A percentile compares a stretch with the other conserved stretches of the same genome.
phyloP scores from a whole-genome alignment of 2,329 filamentous ascomycete genomes.

The Phyllosticta capitalensis region DNA sequence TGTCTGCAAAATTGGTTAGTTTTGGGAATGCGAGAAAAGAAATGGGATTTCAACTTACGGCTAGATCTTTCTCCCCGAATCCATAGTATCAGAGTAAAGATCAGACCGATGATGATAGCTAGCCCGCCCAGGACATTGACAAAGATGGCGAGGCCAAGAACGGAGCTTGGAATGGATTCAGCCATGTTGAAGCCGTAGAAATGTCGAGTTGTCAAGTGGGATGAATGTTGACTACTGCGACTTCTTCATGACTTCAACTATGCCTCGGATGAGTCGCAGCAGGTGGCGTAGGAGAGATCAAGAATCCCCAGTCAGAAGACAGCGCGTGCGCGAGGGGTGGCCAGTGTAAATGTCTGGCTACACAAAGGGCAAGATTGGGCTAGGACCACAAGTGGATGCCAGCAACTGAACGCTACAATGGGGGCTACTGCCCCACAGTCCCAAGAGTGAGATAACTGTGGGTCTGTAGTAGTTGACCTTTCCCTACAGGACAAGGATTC shows the following conservation, averaged over 20 bases:
- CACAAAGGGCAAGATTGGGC: background rate
- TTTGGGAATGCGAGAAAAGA: background rate
- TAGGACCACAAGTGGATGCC: background rate
- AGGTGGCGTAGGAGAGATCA: background rate
- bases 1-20: background rate
- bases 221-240: background rate
- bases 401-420: background rate
- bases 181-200: background rate
- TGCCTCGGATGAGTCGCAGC: background rate
- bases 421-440: background rate
- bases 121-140: constrained; percentile 2
- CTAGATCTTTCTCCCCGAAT: constrained; percentile 4
- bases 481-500: background rate
- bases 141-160: constrained; percentile 9
- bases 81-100: constrained; percentile 8
- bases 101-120: constrained; percentile 1
- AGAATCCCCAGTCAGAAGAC: background rate
- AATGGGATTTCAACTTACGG: background rate
- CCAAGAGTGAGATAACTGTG: background rate
- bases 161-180: background rate
- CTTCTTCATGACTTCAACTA: background rate
- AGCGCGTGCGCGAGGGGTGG: background rate
- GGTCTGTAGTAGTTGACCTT: background rate
- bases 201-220: background rate
- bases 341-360: background rate